These are phyloP conservation scores for Kodamaea kakaduensis DNA, from an alignment of 805 yeast species.

Conservation along the genomic window DNA sequence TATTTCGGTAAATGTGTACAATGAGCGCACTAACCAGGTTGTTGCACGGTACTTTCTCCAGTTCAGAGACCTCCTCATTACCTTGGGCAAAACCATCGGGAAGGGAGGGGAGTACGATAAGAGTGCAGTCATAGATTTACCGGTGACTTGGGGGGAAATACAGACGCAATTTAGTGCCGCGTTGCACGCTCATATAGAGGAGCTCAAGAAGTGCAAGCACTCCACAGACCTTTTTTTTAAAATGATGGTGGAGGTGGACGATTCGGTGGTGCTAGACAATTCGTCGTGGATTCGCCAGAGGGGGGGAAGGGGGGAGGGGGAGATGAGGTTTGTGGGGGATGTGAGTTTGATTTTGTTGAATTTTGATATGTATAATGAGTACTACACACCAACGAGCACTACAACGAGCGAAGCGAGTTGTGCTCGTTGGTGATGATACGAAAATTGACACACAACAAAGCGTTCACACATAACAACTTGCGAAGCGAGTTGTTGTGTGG, in stretches of 20 bases:
- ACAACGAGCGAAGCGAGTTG: no score
- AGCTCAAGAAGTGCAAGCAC: no score
- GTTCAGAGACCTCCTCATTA: constrained; percentile 27
- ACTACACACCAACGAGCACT: no score
- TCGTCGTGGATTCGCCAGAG: constrained; percentile 25
- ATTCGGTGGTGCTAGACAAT: constrained; percentile 5
- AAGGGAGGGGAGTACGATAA: constrained; percentile 6
- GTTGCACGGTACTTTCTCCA: constrained; percentile 37
- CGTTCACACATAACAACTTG: no score
- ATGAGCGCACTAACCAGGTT: constrained; percentile 24
- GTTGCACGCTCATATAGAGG: constrained; percentile 30
- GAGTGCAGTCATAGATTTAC: constrained; percentile 17
- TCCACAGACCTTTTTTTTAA: constrained; percentile 23
- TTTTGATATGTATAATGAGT: constrained; percentile 31
- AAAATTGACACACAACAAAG: no score
- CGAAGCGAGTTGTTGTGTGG: no score
- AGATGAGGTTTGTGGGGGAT: constrained; percentile 8
- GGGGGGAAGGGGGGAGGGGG: neutral
- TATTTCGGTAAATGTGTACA: constrained; percentile 36
- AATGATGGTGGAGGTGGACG: constrained; percentile 22
- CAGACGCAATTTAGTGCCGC: constrained; percentile 28
- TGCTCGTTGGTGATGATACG: no score
- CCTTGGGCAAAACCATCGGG: constrained; percentile 15
- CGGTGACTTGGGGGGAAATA: constrained; percentile 32
- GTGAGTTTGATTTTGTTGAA: constrained; percentile 18